Conservation (phyloP, 2,329 filamentous ascomycete genomes). For the Colletotrichum sojae region DNA sequence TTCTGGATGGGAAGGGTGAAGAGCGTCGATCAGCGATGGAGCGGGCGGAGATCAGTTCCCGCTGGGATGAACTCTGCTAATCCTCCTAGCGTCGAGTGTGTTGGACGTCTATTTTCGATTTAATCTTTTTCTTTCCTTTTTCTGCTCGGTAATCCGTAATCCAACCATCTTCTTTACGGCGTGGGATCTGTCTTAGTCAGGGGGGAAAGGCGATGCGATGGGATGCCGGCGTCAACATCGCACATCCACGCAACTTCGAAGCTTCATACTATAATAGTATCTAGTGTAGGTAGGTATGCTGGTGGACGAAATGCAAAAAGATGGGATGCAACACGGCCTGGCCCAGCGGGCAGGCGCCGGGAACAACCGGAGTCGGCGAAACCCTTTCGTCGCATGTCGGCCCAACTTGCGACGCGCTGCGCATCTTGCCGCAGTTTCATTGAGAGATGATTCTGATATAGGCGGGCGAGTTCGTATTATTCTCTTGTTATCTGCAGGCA, state of each 20-base stretch:
- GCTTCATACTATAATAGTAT: no score
- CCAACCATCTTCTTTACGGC: no score
- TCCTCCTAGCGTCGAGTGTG: not conserved
- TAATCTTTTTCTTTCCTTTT: not conserved
- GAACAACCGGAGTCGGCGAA: slow-evolving; percentile 4
- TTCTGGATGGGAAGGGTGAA: not conserved
- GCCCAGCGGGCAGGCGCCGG: no score
- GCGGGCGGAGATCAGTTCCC: slow-evolving; percentile 9
- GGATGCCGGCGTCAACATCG: no score
- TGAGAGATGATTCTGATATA: not conserved
- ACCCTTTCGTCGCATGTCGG: slow-evolving; percentile 31
- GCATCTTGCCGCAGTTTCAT: slow-evolving; percentile 28
- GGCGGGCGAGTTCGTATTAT: not conserved
- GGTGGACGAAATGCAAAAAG: no score
- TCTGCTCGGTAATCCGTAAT: no score
- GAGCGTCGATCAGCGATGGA: slow-evolving; percentile 3
- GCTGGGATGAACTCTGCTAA: slow-evolving; percentile 35
- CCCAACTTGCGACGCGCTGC: slow-evolving; percentile 17
- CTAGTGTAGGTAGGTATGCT: no score
- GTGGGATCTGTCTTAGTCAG: no score
- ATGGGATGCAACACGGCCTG: no score
- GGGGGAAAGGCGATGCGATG: no score
- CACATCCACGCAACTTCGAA: no score
- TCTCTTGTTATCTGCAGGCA: not conserved
- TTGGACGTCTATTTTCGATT: not conserved